Conservation (phyloP, 2,329 filamentous ascomycete species). For the Dendrostoma leiphaemia region DNA sequence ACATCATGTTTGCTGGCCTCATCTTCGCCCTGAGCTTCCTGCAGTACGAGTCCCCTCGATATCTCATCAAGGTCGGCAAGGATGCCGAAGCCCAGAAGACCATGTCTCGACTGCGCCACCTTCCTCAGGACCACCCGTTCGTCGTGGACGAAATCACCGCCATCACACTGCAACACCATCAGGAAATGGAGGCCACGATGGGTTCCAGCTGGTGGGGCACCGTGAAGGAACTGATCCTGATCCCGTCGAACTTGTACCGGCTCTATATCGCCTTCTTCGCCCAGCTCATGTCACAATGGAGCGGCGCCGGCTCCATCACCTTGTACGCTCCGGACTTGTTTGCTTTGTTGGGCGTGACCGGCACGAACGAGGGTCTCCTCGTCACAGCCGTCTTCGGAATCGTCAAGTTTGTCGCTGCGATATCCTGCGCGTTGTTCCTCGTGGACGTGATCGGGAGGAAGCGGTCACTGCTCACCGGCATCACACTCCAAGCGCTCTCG, state of each 20-base stretch:
- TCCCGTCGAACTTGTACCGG: constrained; percentile 69
- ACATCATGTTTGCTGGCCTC: constrained; percentile 73
- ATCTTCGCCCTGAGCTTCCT: constrained; percentile 70
- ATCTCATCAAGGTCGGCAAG: constrained; percentile 63
- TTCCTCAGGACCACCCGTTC: constrained; percentile 59
- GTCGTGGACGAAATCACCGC: constrained; percentile 59
- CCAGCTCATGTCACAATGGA: constrained; percentile 74
- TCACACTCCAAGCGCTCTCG: constrained; percentile 56
- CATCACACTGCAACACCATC: constrained; percentile 65
- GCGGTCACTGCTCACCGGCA: constrained; percentile 59
- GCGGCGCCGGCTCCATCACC: constrained; percentile 70
- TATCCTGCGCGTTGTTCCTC: constrained; percentile 73
- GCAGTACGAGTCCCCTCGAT: constrained; percentile 69
- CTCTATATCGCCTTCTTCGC: constrained; percentile 66
- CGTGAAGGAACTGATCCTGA: constrained; percentile 66
- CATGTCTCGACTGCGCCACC: constrained; percentile 58
- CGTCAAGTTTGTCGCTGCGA: constrained; percentile 65
- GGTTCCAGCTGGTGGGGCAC: constrained; percentile 64
- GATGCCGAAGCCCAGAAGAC: constrained; percentile 55
- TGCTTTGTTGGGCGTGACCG: constrained; percentile 66
- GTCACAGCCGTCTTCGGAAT: constrained; percentile 75
- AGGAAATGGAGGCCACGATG: constrained; percentile 69
- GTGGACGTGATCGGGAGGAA: constrained; percentile 79
- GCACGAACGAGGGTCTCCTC: constrained; percentile 66
- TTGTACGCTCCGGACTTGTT: constrained; percentile 76